Conservation (phyloP, 352 stramenopile genomes). For the Globisporangium middletonii region DNA sequence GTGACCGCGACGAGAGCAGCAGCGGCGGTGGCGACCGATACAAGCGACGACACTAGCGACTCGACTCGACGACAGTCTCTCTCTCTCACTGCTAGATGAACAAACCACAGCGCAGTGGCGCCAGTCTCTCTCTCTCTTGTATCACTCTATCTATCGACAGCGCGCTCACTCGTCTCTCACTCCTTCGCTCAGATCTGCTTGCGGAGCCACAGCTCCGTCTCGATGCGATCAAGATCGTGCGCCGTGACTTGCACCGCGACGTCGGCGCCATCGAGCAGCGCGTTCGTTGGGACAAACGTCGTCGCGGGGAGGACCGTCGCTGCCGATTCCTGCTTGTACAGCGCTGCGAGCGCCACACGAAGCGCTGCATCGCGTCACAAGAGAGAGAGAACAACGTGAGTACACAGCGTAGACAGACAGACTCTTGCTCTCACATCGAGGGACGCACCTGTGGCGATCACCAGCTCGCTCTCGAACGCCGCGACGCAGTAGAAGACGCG, state of each 20-base stretch:
- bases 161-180: not conserved
- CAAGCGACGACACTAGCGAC: constrained; percentile 48
- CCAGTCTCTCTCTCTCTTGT: not conserved
- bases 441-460: constrained; percentile 28
- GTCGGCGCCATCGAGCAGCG: constrained; percentile 40
- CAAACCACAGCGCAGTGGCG: not conserved
- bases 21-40: constrained; percentile 11
- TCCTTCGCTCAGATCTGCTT: constrained; percentile 49
- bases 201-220: constrained; percentile 80
- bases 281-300: constrained; percentile 70
- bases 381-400: not conserved
- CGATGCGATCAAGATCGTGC: constrained; percentile 74
- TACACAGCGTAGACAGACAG: too few species aligned
- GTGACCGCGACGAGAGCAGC: constrained; percentile 41
- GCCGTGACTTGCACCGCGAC: constrained; percentile 61
- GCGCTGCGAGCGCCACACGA: not conserved
- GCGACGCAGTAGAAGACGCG: constrained; percentile 61
- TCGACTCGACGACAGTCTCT: not conserved
- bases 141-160: not conserved
- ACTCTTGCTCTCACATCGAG: too few species aligned
- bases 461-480: constrained; percentile 42
- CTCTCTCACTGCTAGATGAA: not conserved
- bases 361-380: constrained; percentile 3
- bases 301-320: constrained; percentile 33
- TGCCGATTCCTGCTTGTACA: not conserved